Percentiles rank a stretch among this genome's conserved stretches.
Evolutionary conservation across 2,329 filamentous ascomycete species (phyloP).

Genomic region (Aspergillus calidoustus): DNA sequence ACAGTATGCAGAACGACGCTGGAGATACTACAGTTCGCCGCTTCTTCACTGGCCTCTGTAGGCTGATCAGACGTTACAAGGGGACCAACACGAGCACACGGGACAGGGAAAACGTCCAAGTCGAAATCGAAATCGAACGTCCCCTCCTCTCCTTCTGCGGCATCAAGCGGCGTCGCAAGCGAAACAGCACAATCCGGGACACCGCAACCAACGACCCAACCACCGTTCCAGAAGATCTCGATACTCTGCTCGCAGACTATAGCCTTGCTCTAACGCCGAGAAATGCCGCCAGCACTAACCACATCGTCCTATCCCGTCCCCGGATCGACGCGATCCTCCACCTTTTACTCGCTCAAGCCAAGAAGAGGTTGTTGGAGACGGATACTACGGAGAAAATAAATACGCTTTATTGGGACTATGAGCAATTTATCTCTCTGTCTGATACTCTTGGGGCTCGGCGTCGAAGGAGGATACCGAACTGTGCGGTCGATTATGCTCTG

Average conservation of each 20-base stretch:
- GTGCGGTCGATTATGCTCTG: background rate
- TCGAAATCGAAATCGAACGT: background rate
- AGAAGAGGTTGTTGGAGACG: background rate
- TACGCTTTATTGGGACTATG: too few relatives aligned
- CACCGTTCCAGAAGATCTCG: background rate
- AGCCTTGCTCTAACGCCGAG: background rate
- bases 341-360: background rate
- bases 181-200: background rate
- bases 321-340: constrained; percentile 1
- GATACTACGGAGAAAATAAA: too few relatives aligned
- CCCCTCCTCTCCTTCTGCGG: background rate
- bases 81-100: too few relatives aligned
- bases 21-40: too few relatives aligned
- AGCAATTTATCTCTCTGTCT: background rate
- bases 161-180: background rate
- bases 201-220: background rate
- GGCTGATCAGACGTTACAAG: too few relatives aligned
- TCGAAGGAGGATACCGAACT: background rate
- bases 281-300: too few relatives aligned
- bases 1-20: too few relatives aligned
- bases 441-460: background rate
- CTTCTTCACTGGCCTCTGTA: too few relatives aligned
- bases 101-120: too few relatives aligned
- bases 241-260: background rate
- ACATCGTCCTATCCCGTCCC: background rate